Evolutionary conservation across 805 yeast genomes (phyloP).

Genomic region (Yamadazyma nakazawae): DNA sequence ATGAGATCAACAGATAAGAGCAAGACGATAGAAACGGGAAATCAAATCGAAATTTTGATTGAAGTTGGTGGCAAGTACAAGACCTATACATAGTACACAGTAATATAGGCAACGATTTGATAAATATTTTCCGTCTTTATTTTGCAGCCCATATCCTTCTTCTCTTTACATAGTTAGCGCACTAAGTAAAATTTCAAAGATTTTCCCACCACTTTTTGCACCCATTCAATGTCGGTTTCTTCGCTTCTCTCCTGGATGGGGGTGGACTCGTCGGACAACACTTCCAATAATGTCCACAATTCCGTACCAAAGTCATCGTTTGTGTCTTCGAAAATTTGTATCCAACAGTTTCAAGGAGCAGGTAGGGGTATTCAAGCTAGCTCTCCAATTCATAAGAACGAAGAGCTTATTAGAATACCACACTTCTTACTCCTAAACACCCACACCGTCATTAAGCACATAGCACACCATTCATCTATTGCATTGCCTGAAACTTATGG

Average conservation of each 20-base stretch:
- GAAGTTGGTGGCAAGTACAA: no score
- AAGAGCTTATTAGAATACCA: conserved; percentile 54
- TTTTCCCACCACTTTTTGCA: background rate
- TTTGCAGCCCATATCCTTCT: no score
- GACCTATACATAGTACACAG: background rate
- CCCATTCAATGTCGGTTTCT: background rate
- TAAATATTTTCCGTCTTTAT: no score
- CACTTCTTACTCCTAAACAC: conserved; percentile 56
- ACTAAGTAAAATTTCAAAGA: background rate
- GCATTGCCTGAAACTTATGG: conserved; percentile 16
- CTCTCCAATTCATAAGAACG: conserved; percentile 34
- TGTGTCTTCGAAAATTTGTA: conserved; percentile 6
- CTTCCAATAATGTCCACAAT: background rate
- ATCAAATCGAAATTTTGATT: no score
- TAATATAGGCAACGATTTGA: no score
- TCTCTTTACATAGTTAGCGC: no score
- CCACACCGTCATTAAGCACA: conserved; percentile 44
- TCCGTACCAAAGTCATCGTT: background rate
- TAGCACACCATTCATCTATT: conserved; percentile 36
- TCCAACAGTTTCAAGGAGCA: conserved; percentile 2
- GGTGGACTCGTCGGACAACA: background rate
- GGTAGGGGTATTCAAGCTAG: conserved; percentile 65
- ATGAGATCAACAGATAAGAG: background rate
- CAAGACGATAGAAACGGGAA: background rate
- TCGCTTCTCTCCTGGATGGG: background rate